Evolutionary conservation across 2,329 filamentous ascomycete species (phyloP).

Genomic region (Trichoderma atrobrunneum): DNA sequence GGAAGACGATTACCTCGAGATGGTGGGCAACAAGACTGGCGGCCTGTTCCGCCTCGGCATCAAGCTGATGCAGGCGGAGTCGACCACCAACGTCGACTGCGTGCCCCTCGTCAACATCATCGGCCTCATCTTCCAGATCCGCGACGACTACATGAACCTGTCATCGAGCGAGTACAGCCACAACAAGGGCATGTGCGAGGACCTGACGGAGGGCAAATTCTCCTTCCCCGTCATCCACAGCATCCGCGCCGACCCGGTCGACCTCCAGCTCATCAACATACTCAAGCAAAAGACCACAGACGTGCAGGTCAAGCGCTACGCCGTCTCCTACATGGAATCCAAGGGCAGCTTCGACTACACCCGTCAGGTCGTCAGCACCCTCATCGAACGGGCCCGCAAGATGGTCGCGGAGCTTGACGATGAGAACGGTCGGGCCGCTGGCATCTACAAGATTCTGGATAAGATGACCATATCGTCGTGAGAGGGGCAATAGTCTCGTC

Average conservation of each 20-base stretch:
- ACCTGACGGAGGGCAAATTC: constrained; percentile 96
- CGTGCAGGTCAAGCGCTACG: constrained; percentile 86
- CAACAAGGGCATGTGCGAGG: constrained; percentile 93
- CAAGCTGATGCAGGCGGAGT: constrained; percentile 83
- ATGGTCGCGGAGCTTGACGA: constrained; percentile 64
- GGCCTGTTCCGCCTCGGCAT: constrained; percentile 81
- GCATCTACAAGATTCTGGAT: constrained; percentile 66
- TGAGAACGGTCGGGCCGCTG: constrained; percentile 52
- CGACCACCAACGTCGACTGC: constrained; percentile 59
- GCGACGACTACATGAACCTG: constrained; percentile 92
- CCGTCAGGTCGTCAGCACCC: constrained; percentile 59
- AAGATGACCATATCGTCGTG: constrained; percentile 50
- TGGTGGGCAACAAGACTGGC: constrained; percentile 89
- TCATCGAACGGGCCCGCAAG: constrained; percentile 61
- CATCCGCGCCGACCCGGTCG: constrained; percentile 71
- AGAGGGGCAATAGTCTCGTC: background rate
- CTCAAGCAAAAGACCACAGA: constrained; percentile 85
- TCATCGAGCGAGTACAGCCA: constrained; percentile 69
- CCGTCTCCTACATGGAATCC: constrained; percentile 84
- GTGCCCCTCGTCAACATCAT: constrained; percentile 81
- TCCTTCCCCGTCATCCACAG: constrained; percentile 93
- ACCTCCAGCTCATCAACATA: constrained; percentile 85
- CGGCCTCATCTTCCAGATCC: constrained; percentile 85
- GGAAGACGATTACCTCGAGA: constrained; percentile 89
- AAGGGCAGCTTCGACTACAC: constrained; percentile 91